These are phyloP conservation scores for Sordariomycetes sp. DNA, from an alignment of 2,329 filamentous ascomycete genomes.

Conservation along the genomic window DNA sequence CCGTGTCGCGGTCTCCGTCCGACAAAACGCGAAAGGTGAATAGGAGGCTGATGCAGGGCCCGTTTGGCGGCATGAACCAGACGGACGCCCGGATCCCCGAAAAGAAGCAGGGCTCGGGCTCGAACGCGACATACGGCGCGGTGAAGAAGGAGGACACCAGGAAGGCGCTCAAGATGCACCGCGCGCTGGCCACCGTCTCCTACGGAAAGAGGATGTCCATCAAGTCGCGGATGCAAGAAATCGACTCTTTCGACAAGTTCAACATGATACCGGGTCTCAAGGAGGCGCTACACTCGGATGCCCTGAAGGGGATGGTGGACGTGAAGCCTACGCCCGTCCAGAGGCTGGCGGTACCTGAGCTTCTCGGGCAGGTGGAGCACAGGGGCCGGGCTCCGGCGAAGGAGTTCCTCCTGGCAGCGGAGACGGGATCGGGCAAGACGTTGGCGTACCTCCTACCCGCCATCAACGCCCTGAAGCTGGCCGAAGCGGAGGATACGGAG, in stretches of 20 bases:
- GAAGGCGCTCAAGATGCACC: slow-evolving; percentile 93
- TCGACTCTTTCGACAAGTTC: slow-evolving; percentile 76
- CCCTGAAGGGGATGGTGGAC: slow-evolving; percentile 63
- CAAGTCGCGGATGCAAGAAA: slow-evolving; percentile 47
- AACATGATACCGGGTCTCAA: slow-evolving; percentile 61
- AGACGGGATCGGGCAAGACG: slow-evolving; percentile 96
- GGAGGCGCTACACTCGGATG: slow-evolving; percentile 61
- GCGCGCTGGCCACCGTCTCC: slow-evolving; percentile 61
- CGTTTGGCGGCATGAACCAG: slow-evolving; percentile 46
- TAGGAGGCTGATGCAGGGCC: slow-evolving; percentile 30
- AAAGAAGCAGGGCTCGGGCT: neutral
- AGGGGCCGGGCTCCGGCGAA: slow-evolving; percentile 20
- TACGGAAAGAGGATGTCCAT: slow-evolving; percentile 53
- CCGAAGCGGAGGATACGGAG: slow-evolving; percentile 50
- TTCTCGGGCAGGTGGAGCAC: slow-evolving; percentile 46
- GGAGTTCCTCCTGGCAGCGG: slow-evolving; percentile 77
- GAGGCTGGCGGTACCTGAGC: slow-evolving; percentile 72
- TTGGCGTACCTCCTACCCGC: slow-evolving; percentile 81
- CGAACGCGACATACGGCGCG: slow-evolving; percentile 1
- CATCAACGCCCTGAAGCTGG: slow-evolving; percentile 74
- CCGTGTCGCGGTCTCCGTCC: slow-evolving; percentile 30
- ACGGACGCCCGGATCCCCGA: slow-evolving; percentile 29
- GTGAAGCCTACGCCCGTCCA: slow-evolving; percentile 83
- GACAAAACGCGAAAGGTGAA: slow-evolving; percentile 21
- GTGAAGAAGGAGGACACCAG: slow-evolving; percentile 21